Base-by-base conservation (phyloP, 2,329 filamentous ascomycete species). In the Trichoderma gracile region DNA sequence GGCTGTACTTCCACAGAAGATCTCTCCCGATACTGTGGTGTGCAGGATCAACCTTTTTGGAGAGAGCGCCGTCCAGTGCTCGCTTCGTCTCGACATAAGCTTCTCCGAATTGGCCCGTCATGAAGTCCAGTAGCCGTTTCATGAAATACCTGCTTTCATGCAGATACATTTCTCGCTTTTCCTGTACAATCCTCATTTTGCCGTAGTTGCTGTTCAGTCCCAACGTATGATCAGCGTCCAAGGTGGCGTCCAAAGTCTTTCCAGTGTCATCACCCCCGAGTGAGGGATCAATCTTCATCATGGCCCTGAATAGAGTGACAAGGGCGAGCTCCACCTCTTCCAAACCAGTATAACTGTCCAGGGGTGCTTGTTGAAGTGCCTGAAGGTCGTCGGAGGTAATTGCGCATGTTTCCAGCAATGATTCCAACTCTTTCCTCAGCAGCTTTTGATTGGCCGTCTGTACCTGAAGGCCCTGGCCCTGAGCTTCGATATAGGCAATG, bases 371-470 rank as follows among this genome's bases (percentile, higher is more conserved):
- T 69, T 86, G 86, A 23, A 99, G 81, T 7, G 91, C 86, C 59
- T 89, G 86, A 17, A 99, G 83, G 50, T 79, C 78, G 67, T 94
- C 89, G 46, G 86, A 81, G 5, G 92, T 93, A 64, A 98, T 96
- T 12, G 93, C 93, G 63, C 96, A 93, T 0, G 92, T 97, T 69
- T 93, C 89, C 25, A 99, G 84, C n/a, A 98, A 81, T 40, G 89
- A 90, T 74, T 96, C 88, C 1, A 99, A 84, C 76, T 99, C 95
- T 67, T 89, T 91, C 75, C 94, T 92, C 53, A 99, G 84, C 30
- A 97, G 84, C 75, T 97, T 97, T 75, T 99, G 95, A 71, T 99
- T 99, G 46, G 95, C 92, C 21, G 94, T 94, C 77, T 98, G 95
- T 7, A 99, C 94, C 73, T 99, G 95, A 53, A 99, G 81, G 80